Conservation (phyloP, 2,329 filamentous ascomycete genomes). For the Phyllosticta citrichinensis region DNA sequence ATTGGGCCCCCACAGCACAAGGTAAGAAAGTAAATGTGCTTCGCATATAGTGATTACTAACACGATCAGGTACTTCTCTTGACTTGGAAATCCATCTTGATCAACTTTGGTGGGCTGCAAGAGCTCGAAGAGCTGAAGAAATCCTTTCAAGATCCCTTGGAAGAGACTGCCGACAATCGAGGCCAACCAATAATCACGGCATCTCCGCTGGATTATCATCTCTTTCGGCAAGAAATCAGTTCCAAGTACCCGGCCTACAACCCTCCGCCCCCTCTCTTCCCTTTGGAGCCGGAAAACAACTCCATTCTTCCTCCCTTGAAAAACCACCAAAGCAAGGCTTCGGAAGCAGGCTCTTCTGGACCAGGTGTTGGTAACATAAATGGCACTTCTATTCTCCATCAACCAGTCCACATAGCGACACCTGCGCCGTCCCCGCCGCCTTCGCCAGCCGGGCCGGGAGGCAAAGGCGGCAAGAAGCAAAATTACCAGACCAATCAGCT, state of each 20-base stretch:
- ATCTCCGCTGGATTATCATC: slow-evolving; percentile 89
- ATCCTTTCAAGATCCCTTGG: slow-evolving; percentile 50
- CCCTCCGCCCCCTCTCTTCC: slow-evolving; percentile 71
- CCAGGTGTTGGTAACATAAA: slow-evolving; percentile 39
- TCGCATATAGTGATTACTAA: neutral
- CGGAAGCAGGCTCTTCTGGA: slow-evolving; percentile 41
- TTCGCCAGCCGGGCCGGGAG: slow-evolving; percentile 70
- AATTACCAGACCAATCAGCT: slow-evolving; percentile 99
- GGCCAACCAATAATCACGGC: slow-evolving; percentile 77
- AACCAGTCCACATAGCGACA: slow-evolving; percentile 97
- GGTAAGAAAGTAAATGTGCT: neutral
- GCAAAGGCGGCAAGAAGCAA: slow-evolving; percentile 94
- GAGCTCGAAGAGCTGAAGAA: slow-evolving; percentile 66
- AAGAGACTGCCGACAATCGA: slow-evolving; percentile 46
- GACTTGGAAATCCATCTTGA: slow-evolving; percentile 83
- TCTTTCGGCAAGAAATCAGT: slow-evolving; percentile 91
- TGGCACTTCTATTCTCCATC: slow-evolving; percentile 73
- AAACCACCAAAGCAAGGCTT: slow-evolving; percentile 52
- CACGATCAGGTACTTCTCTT: slow-evolving; percentile 58
- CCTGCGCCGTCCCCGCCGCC: slow-evolving; percentile 92
- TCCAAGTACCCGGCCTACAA: slow-evolving; percentile 97
- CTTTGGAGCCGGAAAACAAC: slow-evolving; percentile 81
- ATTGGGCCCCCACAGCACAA: slow-evolving; percentile 46
- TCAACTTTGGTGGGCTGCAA: slow-evolving; percentile 71
- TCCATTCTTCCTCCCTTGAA: slow-evolving; percentile 80